Evolutionary conservation across 352 stramenopile species (phyloP).

Genomic region (Phytophthora fragariae): DNA sequence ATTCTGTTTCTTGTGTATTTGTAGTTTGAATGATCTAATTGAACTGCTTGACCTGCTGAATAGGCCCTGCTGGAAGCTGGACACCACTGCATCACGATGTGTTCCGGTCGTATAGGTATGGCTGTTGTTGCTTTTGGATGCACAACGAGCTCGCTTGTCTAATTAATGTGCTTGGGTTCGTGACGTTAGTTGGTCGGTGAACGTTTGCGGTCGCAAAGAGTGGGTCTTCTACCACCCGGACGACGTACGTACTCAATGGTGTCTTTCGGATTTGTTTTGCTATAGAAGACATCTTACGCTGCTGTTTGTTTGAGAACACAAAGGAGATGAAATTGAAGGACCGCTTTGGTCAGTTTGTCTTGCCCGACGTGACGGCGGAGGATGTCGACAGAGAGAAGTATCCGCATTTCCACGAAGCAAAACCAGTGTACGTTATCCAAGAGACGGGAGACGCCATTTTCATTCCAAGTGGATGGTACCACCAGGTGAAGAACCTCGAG

Average conservation of each 20-base stretch:
- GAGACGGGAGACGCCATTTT: conserved; percentile 92
- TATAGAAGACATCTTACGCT: conserved; percentile 10
- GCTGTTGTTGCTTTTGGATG: neutral
- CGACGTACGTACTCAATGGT: conserved; percentile 51
- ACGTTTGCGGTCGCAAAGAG: conserved; percentile 94
- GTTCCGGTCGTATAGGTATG: conserved; percentile 94
- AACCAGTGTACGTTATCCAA: conserved; percentile 61
- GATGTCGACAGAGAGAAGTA: conserved; percentile 63
- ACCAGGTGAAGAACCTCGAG: conserved; percentile 94
- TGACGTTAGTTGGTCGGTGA: conserved; percentile 93
- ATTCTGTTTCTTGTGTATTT: neutral
- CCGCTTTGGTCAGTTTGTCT: conserved; percentile 59
- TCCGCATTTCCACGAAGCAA: conserved; percentile 58
- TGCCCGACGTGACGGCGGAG: conserved; percentile 58
- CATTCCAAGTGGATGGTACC: conserved; percentile 96
- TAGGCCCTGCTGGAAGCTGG: conserved; percentile 86
- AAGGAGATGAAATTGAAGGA: conserved; percentile 81
- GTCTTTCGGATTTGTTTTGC: neutral
- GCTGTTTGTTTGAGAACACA: conserved; percentile 25
- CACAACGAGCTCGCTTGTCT: neutral
- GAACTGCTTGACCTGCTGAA: neutral
- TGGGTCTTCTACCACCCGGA: conserved; percentile 92
- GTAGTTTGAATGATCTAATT: neutral
- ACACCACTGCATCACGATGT: conserved; percentile 97
- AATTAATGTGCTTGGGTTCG: neutral